These are phyloP conservation scores for Mycena haematopus DNA, from an alignment of 768 basidiomycete species.

Conservation along the genomic window DNA sequence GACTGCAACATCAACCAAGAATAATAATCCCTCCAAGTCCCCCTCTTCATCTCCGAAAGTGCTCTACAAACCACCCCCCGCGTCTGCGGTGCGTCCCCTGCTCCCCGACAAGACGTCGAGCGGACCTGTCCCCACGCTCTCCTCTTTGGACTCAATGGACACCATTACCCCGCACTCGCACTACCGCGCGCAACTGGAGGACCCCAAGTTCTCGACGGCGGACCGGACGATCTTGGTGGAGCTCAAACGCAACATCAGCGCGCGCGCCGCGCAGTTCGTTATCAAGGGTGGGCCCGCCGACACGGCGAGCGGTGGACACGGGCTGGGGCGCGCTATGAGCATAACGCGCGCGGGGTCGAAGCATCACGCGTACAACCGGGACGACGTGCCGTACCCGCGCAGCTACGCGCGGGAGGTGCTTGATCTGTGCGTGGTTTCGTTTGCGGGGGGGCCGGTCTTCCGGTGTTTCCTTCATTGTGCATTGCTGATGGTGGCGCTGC, in stretches of 20 bases:
- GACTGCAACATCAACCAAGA: constrained; percentile 11
- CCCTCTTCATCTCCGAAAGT: constrained; percentile 21
- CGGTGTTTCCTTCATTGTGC: not conserved
- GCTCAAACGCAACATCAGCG: constrained; percentile 56
- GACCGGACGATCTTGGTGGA: constrained; percentile 68
- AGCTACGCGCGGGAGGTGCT: constrained; percentile 67
- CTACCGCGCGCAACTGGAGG: constrained; percentile 11
- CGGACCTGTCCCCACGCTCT: constrained; percentile 19
- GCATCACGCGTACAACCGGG: constrained; percentile 58
- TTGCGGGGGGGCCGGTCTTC: not conserved
- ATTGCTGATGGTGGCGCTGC: constrained; percentile 24
- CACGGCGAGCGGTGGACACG: constrained; percentile 36
- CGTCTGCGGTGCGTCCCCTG: constrained; percentile 19
- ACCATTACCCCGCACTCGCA: not conserved
- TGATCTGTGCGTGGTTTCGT: constrained; percentile 65
- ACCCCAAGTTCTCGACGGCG: constrained; percentile 60
- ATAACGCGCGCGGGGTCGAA: constrained; percentile 46
- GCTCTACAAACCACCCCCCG: constrained; percentile 23
- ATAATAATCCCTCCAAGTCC: constrained; percentile 21
- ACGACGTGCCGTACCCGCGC: constrained; percentile 72
- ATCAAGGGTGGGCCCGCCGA: constrained; percentile 50
- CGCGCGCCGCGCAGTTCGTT: constrained; percentile 62
- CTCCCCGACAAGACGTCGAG: constrained; percentile 21
- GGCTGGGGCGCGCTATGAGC: constrained; percentile 12
- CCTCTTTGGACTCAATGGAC: constrained; percentile 5